A percentile compares a stretch with the other conserved stretches of the same genome.
Evolutionary conservation across 1,139 yeast species (phyloP).

Genomic region (Hyphopichia fennica): DNA sequence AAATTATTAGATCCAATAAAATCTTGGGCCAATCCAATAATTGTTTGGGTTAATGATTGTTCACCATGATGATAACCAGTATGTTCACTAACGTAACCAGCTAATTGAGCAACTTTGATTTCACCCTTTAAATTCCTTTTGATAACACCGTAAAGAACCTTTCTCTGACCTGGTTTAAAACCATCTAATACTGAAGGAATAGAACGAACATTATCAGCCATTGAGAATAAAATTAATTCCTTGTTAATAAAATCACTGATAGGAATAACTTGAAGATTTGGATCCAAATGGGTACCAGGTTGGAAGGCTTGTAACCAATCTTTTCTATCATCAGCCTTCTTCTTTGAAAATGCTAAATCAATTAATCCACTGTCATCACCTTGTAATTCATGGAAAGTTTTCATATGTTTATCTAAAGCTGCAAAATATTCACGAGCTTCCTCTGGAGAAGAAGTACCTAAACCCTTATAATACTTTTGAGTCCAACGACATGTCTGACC

Average conservation of each 20-base stretch:
- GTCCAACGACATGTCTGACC: constrained; percentile 80
- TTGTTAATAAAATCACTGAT: constrained; percentile 93
- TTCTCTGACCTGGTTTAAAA: constrained; percentile 95
- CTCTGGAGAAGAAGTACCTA: constrained; percentile 84
- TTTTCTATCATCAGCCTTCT: constrained; percentile 95
- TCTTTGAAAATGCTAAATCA: constrained; percentile 92
- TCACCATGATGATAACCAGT: constrained; percentile 98
- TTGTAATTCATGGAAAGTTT: constrained; percentile 78
- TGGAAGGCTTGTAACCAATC: constrained; percentile 90
- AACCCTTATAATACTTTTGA: constrained; percentile 96
- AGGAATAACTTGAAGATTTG: constrained; percentile 74
- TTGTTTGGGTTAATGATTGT: constrained; percentile 80
- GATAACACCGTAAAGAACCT: constrained; percentile 85
- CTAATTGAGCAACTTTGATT: constrained; percentile 87
- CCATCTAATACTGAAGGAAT: constrained; percentile 96
- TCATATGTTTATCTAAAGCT: constrained; percentile 82
- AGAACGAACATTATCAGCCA: constrained; percentile 96
- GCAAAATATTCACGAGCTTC: constrained; percentile 92
- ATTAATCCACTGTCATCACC: constrained; percentile 79
- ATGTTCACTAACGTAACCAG: constrained; percentile 85
- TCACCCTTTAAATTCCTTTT: constrained; percentile 76
- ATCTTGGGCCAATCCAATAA: constrained; percentile 92
- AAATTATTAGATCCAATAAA: constrained; percentile 92
- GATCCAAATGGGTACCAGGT: constrained; percentile 93
- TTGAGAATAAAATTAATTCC: constrained; percentile 89